Evolutionary conservation across 257 asterid genomes (phyloP).

Genomic region (Avicennia marina): DNA sequence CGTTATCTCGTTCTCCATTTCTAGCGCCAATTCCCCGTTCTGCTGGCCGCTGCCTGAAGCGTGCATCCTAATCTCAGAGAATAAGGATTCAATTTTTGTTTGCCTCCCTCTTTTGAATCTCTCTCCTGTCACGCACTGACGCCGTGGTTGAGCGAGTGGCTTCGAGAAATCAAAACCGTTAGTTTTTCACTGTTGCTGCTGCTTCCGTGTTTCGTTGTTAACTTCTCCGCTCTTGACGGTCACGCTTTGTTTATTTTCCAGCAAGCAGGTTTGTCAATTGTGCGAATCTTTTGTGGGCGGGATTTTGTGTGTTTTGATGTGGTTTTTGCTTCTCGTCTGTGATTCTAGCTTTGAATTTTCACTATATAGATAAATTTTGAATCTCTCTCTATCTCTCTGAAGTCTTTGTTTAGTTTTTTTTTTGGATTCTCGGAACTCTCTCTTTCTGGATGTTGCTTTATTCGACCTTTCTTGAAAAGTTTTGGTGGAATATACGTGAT

Average conservation of each 20-base stretch:
- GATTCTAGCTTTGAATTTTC: not conserved
- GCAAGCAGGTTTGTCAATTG: conserved; percentile 23
- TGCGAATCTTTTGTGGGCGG: conserved; percentile 15
- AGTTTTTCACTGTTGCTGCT: not conserved
- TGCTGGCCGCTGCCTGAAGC: not conserved
- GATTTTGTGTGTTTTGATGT: not conserved
- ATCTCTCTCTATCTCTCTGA: not conserved
- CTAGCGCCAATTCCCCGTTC: not conserved
- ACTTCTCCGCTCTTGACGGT: not conserved
- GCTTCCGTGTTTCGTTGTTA: not conserved
- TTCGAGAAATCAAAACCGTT: conserved; percentile 28
- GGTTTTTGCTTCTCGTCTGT: conserved; percentile 20
- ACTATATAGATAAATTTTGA: not conserved
- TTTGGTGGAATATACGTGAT: conserved; percentile 17
- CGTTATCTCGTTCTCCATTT: conserved; percentile 20
- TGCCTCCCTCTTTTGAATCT: conserved; percentile 16
- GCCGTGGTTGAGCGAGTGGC: conserved; percentile 8
- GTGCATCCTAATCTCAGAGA: not conserved
- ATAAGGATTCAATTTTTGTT: not conserved
- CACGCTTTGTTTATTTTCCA: not conserved
- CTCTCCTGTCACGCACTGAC: conserved; percentile 21
- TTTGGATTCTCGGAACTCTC: conserved; percentile 19
- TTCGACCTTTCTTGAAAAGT: conserved; percentile 9
- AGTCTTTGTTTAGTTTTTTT: not conserved
- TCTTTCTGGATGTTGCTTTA: conserved; percentile 22